phyloP scores from a whole-genome alignment of 192 early-diverging fungal species.

The Allomyces javanicus region DNA sequence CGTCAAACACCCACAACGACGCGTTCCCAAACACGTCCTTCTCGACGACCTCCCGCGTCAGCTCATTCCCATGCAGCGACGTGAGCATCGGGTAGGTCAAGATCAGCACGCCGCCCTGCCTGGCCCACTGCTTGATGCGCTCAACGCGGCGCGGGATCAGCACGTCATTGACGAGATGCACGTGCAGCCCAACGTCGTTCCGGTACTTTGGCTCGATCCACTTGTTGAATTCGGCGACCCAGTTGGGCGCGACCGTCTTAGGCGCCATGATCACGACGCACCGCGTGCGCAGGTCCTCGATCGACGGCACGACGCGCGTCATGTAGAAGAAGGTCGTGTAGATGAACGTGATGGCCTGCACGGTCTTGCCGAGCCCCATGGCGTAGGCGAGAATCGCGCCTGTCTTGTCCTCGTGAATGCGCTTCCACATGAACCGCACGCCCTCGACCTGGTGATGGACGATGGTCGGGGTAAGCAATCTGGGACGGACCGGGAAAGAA shows the following conservation, averaged over 20 bases:
- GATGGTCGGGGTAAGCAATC: too few species aligned
- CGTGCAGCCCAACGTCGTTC: background rate
- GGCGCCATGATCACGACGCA: background rate
- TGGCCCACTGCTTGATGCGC: background rate
- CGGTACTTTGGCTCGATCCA: background rate
- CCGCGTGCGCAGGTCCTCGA: background rate
- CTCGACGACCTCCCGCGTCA: background rate
- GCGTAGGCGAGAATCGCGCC: too few species aligned
- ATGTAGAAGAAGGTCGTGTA: slow-evolving; percentile 5
- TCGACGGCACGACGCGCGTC: slow-evolving; percentile 6
- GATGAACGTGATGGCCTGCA: slow-evolving; percentile 3
- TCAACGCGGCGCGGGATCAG: background rate
- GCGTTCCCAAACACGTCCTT: background rate
- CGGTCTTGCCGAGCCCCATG: slow-evolving; percentile 2
- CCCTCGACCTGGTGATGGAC: too few species aligned
- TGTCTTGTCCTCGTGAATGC: too few species aligned
- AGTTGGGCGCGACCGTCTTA: slow-evolving; percentile 2
- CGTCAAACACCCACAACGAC: background rate
- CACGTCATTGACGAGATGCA: background rate
- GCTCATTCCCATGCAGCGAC: background rate
- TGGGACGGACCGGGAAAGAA: too few species aligned
- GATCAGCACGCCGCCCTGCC: background rate
- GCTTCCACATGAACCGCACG: too few species aligned
- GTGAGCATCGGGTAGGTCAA: background rate
- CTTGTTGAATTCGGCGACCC: slow-evolving; percentile 3